These are phyloP conservation scores for Salix viminalis DNA, from an alignment of 345 rosid genomes.

Conservation along the genomic window DNA sequence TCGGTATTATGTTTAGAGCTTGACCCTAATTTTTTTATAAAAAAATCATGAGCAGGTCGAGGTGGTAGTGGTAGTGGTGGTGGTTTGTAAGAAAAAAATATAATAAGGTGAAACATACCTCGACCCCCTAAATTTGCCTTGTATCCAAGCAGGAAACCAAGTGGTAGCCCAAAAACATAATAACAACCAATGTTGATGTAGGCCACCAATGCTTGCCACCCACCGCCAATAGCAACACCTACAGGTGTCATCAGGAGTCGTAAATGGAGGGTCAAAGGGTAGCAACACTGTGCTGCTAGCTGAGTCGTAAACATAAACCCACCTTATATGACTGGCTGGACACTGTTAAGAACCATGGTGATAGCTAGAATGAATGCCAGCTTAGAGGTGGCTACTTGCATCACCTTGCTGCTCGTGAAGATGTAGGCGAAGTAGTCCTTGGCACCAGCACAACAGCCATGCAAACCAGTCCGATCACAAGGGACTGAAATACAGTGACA, in stretches of 20 bases:
- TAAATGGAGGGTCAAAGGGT: not conserved
- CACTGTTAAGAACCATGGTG: conserved; percentile 80
- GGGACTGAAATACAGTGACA: conserved; percentile 49
- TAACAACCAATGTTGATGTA: conserved; percentile 69
- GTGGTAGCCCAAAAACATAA: conserved; percentile 69
- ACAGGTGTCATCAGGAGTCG: not conserved
- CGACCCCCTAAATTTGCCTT: conserved; percentile 50
- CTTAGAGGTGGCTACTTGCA: conserved; percentile 52
- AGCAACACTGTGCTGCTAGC: too few relatives aligned
- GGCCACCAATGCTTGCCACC: conserved; percentile 87
- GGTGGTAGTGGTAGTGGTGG: too few relatives aligned
- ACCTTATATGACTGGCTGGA: conserved; percentile 87
- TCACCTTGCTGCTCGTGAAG: conserved; percentile 50
- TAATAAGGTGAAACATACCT: conserved; percentile 26
- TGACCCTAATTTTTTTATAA: too few relatives aligned
- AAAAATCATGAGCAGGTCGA: too few relatives aligned
- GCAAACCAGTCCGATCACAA: conserved; percentile 52
- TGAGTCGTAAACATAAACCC: too few relatives aligned
- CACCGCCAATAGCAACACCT: conserved; percentile 89
- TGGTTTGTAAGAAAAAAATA: too few relatives aligned
- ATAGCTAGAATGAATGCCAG: conserved; percentile 62
- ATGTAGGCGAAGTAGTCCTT: conserved; percentile 53
- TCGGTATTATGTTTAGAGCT: too few relatives aligned
- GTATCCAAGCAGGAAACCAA: conserved; percentile 74
- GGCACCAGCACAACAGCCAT: conserved; percentile 50